Percentiles rank a stretch among this genome's conserved stretches.
phyloP scores from a whole-genome alignment of 768 basidiomycete genomes.

The Dacryopinax spathularia region DNA sequence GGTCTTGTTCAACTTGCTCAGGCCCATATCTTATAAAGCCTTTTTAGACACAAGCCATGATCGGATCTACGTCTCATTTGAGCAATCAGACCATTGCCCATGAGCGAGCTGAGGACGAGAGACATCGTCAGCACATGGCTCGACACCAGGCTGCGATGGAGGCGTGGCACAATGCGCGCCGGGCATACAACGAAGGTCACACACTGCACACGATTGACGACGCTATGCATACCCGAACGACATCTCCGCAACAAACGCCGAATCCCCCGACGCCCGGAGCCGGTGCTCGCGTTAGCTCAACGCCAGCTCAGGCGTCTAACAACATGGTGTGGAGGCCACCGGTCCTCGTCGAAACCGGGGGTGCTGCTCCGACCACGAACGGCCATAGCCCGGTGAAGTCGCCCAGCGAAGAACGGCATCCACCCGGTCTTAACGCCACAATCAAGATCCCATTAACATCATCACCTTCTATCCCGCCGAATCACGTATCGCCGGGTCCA shows the following conservation, averaged over 20 bases:
- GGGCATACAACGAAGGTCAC: not conserved
- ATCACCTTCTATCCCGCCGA: not conserved
- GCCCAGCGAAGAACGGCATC: not conserved
- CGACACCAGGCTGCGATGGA: not conserved
- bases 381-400: not conserved
- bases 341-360: not conserved
- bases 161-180: not conserved
- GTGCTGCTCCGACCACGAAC: not conserved
- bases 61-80: slow-evolving; percentile 47
- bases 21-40: not conserved
- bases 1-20: slow-evolving; percentile 18
- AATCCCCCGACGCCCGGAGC: not conserved
- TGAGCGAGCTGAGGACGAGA: not conserved
- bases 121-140: not conserved
- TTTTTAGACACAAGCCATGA: slow-evolving; percentile 73
- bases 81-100: not conserved
- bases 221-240: not conserved
- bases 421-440: not conserved
- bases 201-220: not conserved
- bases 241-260: not conserved
- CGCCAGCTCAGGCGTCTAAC: not conserved
- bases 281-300: not conserved
- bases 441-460: not conserved
- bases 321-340: not conserved
- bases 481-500: not conserved